These are phyloP conservation scores for Tanacetum coccineum DNA, from an alignment of 129 eudicot genomes.

Conservation along the genomic window DNA sequence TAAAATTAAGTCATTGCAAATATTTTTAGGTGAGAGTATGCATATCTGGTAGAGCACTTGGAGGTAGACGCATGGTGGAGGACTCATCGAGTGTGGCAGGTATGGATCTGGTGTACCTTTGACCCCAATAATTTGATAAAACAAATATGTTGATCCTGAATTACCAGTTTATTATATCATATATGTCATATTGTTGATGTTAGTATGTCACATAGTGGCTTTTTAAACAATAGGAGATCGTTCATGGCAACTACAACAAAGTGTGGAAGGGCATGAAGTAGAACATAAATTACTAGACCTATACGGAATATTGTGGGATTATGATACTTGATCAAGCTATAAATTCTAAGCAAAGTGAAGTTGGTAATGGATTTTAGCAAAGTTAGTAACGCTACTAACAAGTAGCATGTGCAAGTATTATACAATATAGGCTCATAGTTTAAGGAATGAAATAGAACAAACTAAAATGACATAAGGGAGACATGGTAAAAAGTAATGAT, in stretches of 20 bases:
- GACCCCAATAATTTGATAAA: background rate
- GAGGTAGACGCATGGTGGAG: conserved; percentile 94
- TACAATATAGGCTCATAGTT: no score
- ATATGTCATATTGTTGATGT: background rate
- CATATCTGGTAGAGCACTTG: conserved; percentile 99
- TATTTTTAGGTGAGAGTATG: no score
- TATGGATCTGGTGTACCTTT: conserved; percentile 21
- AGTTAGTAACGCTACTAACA: background rate
- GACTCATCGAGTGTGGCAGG: conserved; percentile 92
- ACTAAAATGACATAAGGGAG: background rate
- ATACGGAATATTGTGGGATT: background rate
- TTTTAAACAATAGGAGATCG: no score
- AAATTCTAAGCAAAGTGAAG: conserved; percentile 2
- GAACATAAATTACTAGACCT: conserved; percentile 4
- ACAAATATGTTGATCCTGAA: background rate
- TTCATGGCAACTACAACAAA: no score
- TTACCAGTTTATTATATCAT: background rate
- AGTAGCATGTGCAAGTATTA: background rate
- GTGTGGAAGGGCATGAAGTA: no score
- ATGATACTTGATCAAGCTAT: conserved; percentile 15
- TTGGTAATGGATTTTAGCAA: no score
- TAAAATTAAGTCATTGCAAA: no score
- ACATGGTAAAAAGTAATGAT: background rate
- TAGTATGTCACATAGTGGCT: no score
- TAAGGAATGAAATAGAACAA: background rate